Evolutionary conservation across 306 rosid species (phyloP).

Genomic region (Malus domestica): ASM211411v1 NC_041797.1:15308501-15309000

Average conservation of each 20-base stretch:
- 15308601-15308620: slow-evolving; percentile 84
- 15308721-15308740: slow-evolving; percentile 72
- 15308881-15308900: slow-evolving; percentile 86
- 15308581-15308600: slow-evolving; percentile 95
- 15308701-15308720: slow-evolving; percentile 83
- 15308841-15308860: slow-evolving; percentile 95
- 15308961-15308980: slow-evolving; percentile 77
- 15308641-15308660: slow-evolving; percentile 86
- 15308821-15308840: slow-evolving; percentile 71
- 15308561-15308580: slow-evolving; percentile 85
- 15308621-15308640: slow-evolving; percentile 90
- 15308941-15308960: slow-evolving; percentile 94
- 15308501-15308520: slow-evolving; percentile 79
- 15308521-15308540: slow-evolving; percentile 82
- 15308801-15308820: slow-evolving; percentile 80
- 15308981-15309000: slow-evolving; percentile 90
- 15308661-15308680: slow-evolving; percentile 93
- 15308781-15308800: slow-evolving; percentile 79
- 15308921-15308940: slow-evolving; percentile 95
- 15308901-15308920: slow-evolving; percentile 65
- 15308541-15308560: slow-evolving; percentile 75
- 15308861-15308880: slow-evolving; percentile 86
- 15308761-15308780: slow-evolving; percentile 73
- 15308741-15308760: slow-evolving; percentile 87
- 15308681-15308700: slow-evolving; percentile 97